Base-by-base conservation (phyloP, 2,329 filamentous ascomycete species). In the Ophiocordyceps robertsii region DNA sequence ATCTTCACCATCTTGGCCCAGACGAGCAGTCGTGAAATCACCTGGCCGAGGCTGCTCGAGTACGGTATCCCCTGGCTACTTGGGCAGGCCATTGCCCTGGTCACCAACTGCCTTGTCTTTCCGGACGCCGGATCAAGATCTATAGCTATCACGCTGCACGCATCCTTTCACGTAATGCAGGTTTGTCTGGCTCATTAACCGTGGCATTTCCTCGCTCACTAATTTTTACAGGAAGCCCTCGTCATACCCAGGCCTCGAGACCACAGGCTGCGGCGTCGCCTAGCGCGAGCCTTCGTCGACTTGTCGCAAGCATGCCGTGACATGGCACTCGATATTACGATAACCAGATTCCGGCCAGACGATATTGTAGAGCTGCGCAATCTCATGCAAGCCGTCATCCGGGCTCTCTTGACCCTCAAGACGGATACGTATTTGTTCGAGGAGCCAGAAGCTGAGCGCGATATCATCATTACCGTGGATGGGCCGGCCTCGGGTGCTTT, bases 21-120 rank as follows among this genome's bases (percentile, higher is more conserved):
- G 36, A 67, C 70, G 11, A 65, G 63, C 10, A 56, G 56, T 17
- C 48, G 51, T 9, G 45, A 53, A 1, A 62, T 75, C 6, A 54
- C 61, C 6, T 77, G 73, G 73, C 44, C 48, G 21, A 75, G 73
- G 48, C 49, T 76, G 3, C 64, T 67, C 45, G 59, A 62, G 38
- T 78, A 73, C 51, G 72, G 65, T 3, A 61, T 77, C 29, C 70
- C 75, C 2, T 79, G 72, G 72, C 53, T 70, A 2, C 45, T 75
- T 8, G 75, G 75, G 0, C 72, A 77, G 51, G 70, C 62, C 2
- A 64, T 78, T 41, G 66, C 68, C 39, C 56, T 78, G 30, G 40
- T 66, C 14, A 58, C 75, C 21, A 73, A 71, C 49, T 54, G 65
- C 33, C 40, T 63, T 10, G 49, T 78, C 4, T 67, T 67, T 46